phyloP scores from a whole-genome alignment of 2,329 filamentous ascomycete species.

The Fonsecaea nubica region DNA sequence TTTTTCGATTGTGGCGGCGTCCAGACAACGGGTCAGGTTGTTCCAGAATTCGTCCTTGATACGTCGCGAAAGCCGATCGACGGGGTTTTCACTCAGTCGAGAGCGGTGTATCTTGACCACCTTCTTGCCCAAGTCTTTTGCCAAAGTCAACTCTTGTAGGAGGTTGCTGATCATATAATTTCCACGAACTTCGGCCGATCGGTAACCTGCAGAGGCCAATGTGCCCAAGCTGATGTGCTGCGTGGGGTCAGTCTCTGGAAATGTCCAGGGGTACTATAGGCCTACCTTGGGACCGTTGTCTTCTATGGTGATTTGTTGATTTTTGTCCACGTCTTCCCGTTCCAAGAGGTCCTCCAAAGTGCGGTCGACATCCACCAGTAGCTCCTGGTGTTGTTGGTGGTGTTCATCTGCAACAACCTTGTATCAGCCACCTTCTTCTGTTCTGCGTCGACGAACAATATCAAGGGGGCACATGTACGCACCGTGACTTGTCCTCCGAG shows the following conservation, averaged over 20 bases:
- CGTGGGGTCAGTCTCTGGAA: conserved; percentile 11
- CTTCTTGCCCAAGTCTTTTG: conserved; percentile 86
- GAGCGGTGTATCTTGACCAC: conserved; percentile 90
- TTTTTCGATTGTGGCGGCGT: conserved; percentile 77
- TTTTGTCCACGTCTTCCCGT: conserved; percentile 90
- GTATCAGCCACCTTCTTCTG: conserved; percentile 36
- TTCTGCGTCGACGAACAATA: neutral
- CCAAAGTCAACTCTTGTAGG: conserved; percentile 90
- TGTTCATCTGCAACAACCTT: conserved; percentile 68
- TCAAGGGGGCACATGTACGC: neutral
- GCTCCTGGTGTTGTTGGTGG: conserved; percentile 73
- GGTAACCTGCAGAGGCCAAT: conserved; percentile 82
- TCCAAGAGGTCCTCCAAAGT: conserved; percentile 79
- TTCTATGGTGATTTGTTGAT: conserved; percentile 97
- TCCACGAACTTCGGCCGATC: conserved; percentile 87
- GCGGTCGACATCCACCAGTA: conserved; percentile 83
- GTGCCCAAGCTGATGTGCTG: conserved; percentile 84
- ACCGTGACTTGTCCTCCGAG: conserved; percentile 55
- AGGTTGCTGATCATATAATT: conserved; percentile 98
- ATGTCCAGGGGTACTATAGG: neutral
- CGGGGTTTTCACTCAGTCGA: conserved; percentile 92
- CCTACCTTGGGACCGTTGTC: conserved; percentile 87
- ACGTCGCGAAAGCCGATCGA: conserved; percentile 81
- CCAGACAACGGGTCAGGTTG: conserved; percentile 85
- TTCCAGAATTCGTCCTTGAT: conserved; percentile 94